phyloP scores from a whole-genome alignment of 768 basidiomycete genomes.

The Rhizopogon rudus region DNA sequence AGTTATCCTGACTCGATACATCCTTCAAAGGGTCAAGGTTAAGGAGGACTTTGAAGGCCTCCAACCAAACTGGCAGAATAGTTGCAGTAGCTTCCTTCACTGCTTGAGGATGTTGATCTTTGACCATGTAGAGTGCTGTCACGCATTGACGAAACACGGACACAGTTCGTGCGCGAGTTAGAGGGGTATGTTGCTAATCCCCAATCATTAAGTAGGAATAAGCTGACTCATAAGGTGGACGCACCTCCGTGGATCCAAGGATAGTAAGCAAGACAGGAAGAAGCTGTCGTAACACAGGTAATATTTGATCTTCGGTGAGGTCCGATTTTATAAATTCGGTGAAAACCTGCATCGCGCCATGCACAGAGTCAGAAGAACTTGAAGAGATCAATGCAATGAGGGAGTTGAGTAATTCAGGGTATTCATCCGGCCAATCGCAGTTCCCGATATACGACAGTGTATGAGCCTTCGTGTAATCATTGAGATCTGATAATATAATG shows the following conservation, averaged over 20 bases:
- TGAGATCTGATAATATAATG: slow-evolving; percentile 9
- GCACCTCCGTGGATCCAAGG: slow-evolving; percentile 70
- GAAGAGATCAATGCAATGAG: slow-evolving; percentile 78
- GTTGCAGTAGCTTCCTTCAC: slow-evolving; percentile 78
- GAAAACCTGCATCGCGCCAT: slow-evolving; percentile 95
- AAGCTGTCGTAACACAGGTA: slow-evolving; percentile 86
- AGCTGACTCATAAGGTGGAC: background rate
- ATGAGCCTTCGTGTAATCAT: slow-evolving; percentile 55
- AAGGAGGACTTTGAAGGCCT: slow-evolving; percentile 78
- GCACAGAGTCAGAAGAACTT: slow-evolving; percentile 67
- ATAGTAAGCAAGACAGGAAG: slow-evolving; percentile 82
- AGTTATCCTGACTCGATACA: slow-evolving; percentile 50
- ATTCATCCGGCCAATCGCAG: slow-evolving; percentile 97
- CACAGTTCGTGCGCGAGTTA: slow-evolving; percentile 82
- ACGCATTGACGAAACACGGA: slow-evolving; percentile 90
- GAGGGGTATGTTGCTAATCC: slow-evolving; percentile 58
- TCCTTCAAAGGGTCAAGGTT: slow-evolving; percentile 60
- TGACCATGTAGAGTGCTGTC: slow-evolving; percentile 89
- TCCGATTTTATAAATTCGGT: slow-evolving; percentile 93
- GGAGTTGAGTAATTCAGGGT: slow-evolving; percentile 75
- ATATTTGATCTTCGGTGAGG: slow-evolving; percentile 89
- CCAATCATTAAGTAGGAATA: slow-evolving; percentile 3
- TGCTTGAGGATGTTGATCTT: slow-evolving; percentile 84
- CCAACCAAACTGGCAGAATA: slow-evolving; percentile 89
- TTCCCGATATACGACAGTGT: slow-evolving; percentile 85